Conservation (phyloP, 305 asterid species). For the Fraxinus paxiana region DNA sequence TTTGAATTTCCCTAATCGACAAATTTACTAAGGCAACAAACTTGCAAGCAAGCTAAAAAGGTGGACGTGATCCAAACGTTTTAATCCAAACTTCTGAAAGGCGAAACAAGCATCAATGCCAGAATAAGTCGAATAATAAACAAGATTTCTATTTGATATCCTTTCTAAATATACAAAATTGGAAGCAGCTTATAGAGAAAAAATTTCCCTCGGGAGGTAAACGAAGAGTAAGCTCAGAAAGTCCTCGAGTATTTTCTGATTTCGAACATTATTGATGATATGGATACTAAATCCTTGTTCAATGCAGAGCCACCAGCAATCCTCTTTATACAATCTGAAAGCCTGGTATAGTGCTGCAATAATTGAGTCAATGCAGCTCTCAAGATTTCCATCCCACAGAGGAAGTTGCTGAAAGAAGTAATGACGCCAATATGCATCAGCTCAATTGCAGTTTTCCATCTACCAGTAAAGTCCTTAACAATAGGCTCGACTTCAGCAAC, state of each 20-base stretch:
- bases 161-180: not conserved
- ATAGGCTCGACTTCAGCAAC: conserved; percentile 77
- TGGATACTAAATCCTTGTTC: conserved; percentile 91
- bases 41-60: not conserved
- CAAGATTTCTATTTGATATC: not conserved
- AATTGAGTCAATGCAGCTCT: conserved; percentile 91
- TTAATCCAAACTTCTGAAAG: not conserved
- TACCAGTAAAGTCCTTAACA: conserved; percentile 80
- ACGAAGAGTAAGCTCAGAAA: conserved; percentile 29
- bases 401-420: conserved; percentile 82
- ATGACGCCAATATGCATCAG: conserved; percentile 92
- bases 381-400: conserved; percentile 92
- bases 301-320: conserved; percentile 67
- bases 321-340: conserved; percentile 80
- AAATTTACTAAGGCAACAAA: not conserved
- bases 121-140: not conserved
- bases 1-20: not conserved
- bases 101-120: not conserved
- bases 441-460: conserved; percentile 96
- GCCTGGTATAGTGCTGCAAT: conserved; percentile 87
- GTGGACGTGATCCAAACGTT: not conserved
- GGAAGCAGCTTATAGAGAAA: not conserved
- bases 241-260: conserved; percentile 85
- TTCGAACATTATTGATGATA: conserved; percentile 84
- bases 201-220: not conserved